Conservation (phyloP, 2,329 filamentous ascomycete genomes). For the Fusarium illudens region DNA sequence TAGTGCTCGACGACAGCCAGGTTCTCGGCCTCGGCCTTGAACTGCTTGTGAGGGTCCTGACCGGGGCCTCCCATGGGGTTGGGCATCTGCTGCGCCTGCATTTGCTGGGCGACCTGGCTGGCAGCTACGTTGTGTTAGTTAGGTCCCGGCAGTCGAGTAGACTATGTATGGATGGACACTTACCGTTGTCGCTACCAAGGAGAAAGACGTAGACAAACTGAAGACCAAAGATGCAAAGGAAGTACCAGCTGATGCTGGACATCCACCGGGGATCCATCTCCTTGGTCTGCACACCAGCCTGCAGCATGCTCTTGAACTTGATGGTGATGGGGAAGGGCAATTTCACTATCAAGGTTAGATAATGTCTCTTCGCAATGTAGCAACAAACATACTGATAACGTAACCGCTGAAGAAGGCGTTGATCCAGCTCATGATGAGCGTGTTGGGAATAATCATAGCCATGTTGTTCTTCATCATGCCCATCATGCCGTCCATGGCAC, state of each 20-base stretch:
- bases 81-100: constrained; percentile 69
- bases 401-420: constrained; percentile 99
- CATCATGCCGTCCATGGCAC: constrained; percentile 99
- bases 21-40: constrained; percentile 92
- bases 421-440: constrained; percentile 99
- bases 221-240: constrained; percentile 94
- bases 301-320: constrained; percentile 99
- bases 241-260: constrained; percentile 98
- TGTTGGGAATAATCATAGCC: constrained; percentile 99
- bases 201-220: constrained; percentile 98
- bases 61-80: constrained; percentile 83
- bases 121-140: constrained; percentile 68
- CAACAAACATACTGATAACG: constrained; percentile 78
- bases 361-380: neutral
- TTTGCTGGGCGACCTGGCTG: constrained; percentile 90
- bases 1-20: constrained; percentile 93
- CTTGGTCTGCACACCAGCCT: constrained; percentile 93
- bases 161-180: constrained; percentile 47
- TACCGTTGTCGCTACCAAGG: constrained; percentile 94
- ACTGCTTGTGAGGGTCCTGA: constrained; percentile 95
- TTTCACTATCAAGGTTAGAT: constrained; percentile 71
- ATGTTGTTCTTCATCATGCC: constrained; percentile 99
- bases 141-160: neutral
- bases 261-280: constrained; percentile 99
- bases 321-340: constrained; percentile 96